Evolutionary conservation across 2,329 filamentous ascomycete species (phyloP), one percentile per base, ranked within the genome.

Genomic region (Xylariales sp.): DNA sequence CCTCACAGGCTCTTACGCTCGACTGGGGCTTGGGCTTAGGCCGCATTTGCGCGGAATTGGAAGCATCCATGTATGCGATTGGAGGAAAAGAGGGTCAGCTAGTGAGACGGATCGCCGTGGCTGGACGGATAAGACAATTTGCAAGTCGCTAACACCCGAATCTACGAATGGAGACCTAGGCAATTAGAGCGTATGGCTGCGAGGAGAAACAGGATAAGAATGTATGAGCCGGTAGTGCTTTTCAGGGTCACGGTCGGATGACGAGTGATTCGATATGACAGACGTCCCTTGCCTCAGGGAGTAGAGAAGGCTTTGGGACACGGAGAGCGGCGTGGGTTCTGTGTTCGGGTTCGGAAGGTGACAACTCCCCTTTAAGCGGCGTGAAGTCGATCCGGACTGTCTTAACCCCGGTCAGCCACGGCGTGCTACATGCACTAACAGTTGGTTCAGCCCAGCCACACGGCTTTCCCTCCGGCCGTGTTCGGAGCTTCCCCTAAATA

Each of bases 1-100:
- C 70, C 55, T 78, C 74, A 42, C 74, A 78, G 15, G 74, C 64
- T 24, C 40, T n/a, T n/a, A n/a, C n/a, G n/a, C n/a, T n/a, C n/a
- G n/a, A n/a, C n/a, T n/a, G 35, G 60, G 78, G 64, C 61, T 57
- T 59, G 42, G 65, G 58, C 41, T 64, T 62, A 15, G 57, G 46
- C 38, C 44, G 44, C 21, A 18, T 15, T 12, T 21, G 42, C 32
- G 32, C 22, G 27, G 32, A n/a, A 19, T 31, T 29, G 10, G 40
- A 31, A 7, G 40, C 18, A 20, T 37, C 33, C 40, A 42, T 42
- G 16, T 16, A 7, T 7, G 29, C 29, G 15, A 15, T 7, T 7
- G 10, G 15, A 12, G 20, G 20, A 33, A 20, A 11, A 19, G 8
- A 24, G 27, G 28, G 14, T 18, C 28, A 33, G 29, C 10, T 16